Conservation (phyloP, 169 alveolate species). For the Plasmodium adleri region DNA sequence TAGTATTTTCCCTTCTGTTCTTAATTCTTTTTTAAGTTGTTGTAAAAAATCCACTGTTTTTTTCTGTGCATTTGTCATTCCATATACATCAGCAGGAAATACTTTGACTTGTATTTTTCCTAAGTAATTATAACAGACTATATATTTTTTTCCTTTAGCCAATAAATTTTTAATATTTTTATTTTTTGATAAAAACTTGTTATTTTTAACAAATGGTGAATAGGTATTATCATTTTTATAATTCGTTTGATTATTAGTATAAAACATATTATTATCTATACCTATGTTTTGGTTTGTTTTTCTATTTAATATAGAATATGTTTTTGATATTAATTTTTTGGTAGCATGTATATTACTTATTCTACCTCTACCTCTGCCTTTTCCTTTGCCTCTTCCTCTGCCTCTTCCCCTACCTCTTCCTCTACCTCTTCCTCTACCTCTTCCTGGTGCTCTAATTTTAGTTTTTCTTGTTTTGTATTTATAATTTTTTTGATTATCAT, state of each 20-base stretch:
- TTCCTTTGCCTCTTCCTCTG: not conserved
- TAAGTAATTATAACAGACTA: slow-evolving; percentile 43
- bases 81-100: slow-evolving; percentile 60
- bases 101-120: slow-evolving; percentile 65
- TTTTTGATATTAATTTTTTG: slow-evolving; percentile 2
- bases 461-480: not conserved
- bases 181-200: slow-evolving; percentile 32
- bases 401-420: not conserved
- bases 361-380: slow-evolving; percentile 11
- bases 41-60: slow-evolving; percentile 59
- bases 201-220: slow-evolving; percentile 9
- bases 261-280: not conserved
- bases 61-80: slow-evolving; percentile 41
- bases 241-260: no score
- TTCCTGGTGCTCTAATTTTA: not conserved
- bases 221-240: not conserved
- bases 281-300: slow-evolving; percentile 3
- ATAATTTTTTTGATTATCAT: no score
- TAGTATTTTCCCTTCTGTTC: slow-evolving; percentile 57
- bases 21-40: slow-evolving; percentile 39
- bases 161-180: slow-evolving; percentile 41
- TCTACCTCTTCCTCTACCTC: not conserved
- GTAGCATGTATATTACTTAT: not conserved
- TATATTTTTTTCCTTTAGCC: slow-evolving; percentile 53
- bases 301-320: slow-evolving; percentile 1